Percentiles rank a stretch among this genome's conserved stretches.
These are phyloP conservation scores for Rickenella mellea DNA, from an alignment of 768 basidiomycete species.

Conservation along the genomic window DNA sequence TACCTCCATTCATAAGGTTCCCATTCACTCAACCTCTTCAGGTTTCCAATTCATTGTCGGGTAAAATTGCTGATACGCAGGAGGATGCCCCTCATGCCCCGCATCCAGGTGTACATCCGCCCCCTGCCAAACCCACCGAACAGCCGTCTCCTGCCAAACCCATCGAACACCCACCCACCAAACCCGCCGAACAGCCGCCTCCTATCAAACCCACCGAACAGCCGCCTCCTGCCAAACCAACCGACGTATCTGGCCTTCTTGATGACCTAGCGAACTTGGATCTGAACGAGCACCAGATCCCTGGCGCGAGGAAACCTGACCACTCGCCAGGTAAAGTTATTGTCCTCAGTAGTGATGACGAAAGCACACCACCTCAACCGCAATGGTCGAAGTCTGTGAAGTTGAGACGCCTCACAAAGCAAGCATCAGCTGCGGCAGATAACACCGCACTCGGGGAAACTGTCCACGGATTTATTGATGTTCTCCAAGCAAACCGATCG, in stretches of 20 bases:
- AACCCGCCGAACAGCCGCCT: constrained; percentile 4
- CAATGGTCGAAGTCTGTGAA: constrained; percentile 42
- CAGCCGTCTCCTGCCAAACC: neutral
- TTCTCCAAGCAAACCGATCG: constrained; percentile 57
- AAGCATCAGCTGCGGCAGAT: constrained; percentile 37
- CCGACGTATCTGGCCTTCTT: constrained; percentile 47
- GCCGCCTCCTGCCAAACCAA: constrained; percentile 26
- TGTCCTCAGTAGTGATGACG: constrained; percentile 30
- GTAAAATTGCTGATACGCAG: neutral
- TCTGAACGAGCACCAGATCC: constrained; percentile 19
- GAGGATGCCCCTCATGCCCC: neutral
- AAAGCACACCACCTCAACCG: constrained; percentile 20
- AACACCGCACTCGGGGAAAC: constrained; percentile 44
- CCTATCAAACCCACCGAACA: constrained; percentile 8
- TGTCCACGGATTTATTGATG: constrained; percentile 51
- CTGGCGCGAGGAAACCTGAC: constrained; percentile 11
- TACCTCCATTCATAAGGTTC: constrained; percentile 2
- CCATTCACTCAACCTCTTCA: constrained; percentile 22
- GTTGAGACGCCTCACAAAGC: constrained; percentile 36
- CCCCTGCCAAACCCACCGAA: neutral
- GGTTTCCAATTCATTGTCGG: constrained; percentile 7
- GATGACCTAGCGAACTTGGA: constrained; percentile 51
- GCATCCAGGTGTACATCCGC: constrained; percentile 14
- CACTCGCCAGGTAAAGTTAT: constrained; percentile 24
- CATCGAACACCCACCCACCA: neutral